Evolutionary conservation across 306 rosid species (phyloP).

Genomic region (Parietaria judaica): DNA sequence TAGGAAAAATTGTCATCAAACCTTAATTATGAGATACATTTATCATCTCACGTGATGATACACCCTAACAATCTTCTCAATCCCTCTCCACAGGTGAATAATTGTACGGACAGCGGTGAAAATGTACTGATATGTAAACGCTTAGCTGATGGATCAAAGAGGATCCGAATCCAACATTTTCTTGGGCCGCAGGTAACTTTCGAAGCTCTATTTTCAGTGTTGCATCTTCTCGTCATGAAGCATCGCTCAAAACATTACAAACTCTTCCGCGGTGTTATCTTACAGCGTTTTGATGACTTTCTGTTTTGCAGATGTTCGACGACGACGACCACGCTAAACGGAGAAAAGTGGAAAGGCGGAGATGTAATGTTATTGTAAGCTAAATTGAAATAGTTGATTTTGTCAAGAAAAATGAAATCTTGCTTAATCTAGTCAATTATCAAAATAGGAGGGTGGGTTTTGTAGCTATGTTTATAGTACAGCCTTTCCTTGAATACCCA

Average conservation of each 20-base stretch:
- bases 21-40: no score
- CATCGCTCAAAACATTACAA: neutral
- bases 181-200: conserved; percentile 47
- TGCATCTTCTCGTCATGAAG: neutral
- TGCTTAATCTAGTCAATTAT: neutral
- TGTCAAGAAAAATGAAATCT: conserved; percentile 19
- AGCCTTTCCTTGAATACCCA: no score
- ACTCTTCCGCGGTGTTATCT: neutral
- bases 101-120: conserved; percentile 29
- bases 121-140: conserved; percentile 64
- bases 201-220: neutral
- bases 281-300: neutral
- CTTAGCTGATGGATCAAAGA: conserved; percentile 86
- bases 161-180: conserved; percentile 65
- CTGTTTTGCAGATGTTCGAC: conserved; percentile 42
- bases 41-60: no score
- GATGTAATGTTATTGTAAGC: conserved; percentile 53
- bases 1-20: no score
- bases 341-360: conserved; percentile 45
- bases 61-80: no score
- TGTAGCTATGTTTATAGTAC: no score
- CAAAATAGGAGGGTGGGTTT: no score
- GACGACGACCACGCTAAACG: conserved; percentile 46
- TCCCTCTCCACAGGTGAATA: conserved; percentile 37
- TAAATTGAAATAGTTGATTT: conserved; percentile 18